These are phyloP conservation scores for Phaseolus lunatus DNA, from an alignment of 306 rosid species.

Conservation along the genomic window DNA sequence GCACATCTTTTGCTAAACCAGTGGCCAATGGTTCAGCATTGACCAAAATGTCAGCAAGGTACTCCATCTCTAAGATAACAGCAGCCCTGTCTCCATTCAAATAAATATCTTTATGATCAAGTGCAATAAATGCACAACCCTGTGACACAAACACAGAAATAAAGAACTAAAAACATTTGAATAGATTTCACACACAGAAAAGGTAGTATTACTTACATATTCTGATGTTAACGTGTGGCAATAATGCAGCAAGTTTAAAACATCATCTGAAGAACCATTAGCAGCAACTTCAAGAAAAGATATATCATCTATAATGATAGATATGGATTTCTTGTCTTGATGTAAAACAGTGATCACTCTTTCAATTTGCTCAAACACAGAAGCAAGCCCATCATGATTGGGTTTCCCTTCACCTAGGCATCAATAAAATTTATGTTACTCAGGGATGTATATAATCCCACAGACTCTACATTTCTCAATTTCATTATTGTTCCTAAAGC, in stretches of 20 bases:
- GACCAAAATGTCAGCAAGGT: slow-evolving; percentile 79
- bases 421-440: slow-evolving; percentile 37
- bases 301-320: slow-evolving; percentile 79
- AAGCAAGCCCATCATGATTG: slow-evolving; percentile 58
- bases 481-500: neutral
- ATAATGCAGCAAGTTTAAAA: slow-evolving; percentile 88
- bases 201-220: slow-evolving; percentile 57
- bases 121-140: slow-evolving; percentile 82
- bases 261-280: slow-evolving; percentile 74
- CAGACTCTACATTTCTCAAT: slow-evolving; percentile 24
- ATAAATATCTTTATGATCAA: slow-evolving; percentile 81
- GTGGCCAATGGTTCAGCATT: slow-evolving; percentile 88
- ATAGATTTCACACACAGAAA: neutral
- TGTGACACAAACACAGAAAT: slow-evolving; percentile 49
- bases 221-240: slow-evolving; percentile 81
- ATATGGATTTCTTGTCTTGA: slow-evolving; percentile 59
- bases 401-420: slow-evolving; percentile 60
- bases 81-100: slow-evolving; percentile 62
- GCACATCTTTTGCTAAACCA: slow-evolving; percentile 95
- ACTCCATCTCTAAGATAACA: slow-evolving; percentile 77
- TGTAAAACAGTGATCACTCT: slow-evolving; percentile 55
- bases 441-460: slow-evolving; percentile 22
- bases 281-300: slow-evolving; percentile 89
- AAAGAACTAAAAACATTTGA: slow-evolving; percentile 21
- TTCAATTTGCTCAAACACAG: slow-evolving; percentile 71